Conservation (phyloP, 768 basidiomycete species). For the Kwoniella europaea region DNA sequence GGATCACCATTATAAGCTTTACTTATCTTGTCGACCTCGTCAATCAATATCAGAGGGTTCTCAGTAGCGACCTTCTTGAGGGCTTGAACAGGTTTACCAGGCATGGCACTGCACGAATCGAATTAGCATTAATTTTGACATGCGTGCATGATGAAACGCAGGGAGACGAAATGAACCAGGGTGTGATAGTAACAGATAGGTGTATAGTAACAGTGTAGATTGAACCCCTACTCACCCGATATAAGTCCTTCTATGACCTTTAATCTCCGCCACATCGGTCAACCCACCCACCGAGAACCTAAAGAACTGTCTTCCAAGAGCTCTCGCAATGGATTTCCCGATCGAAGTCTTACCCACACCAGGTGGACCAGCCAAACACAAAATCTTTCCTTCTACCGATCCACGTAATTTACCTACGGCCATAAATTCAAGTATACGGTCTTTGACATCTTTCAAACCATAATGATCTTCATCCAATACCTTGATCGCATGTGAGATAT, state of each 20-base stretch:
- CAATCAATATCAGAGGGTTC: constrained; percentile 90
- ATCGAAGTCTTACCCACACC: constrained; percentile 98
- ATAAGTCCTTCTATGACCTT: constrained; percentile 96
- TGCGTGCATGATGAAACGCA: too few relatives aligned
- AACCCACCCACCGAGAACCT: constrained; percentile 95
- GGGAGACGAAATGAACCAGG: too few relatives aligned
- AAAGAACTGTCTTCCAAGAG: constrained; percentile 90
- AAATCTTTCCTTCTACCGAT: constrained; percentile 95
- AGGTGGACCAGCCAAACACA: constrained; percentile 93
- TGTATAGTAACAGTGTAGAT: too few relatives aligned
- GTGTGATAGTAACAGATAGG: too few relatives aligned
- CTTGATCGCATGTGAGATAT: constrained; percentile 75
- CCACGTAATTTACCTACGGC: constrained; percentile 94
- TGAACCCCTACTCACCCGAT: constrained; percentile 68
- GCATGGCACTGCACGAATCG: constrained; percentile 68
- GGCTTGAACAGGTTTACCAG: constrained; percentile 93
- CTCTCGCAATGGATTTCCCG: constrained; percentile 91
- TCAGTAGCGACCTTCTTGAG: constrained; percentile 90
- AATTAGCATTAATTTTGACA: too few relatives aligned
- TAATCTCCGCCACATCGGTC: constrained; percentile 98
- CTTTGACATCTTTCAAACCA: constrained; percentile 87
- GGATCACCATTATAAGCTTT: constrained; percentile 91
- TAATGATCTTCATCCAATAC: constrained; percentile 96
- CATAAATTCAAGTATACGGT: constrained; percentile 92
- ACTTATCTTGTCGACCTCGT: constrained; percentile 95